phyloP scores from a whole-genome alignment of 805 yeast species.

The Isabelozyma pseudorhagii region DNA sequence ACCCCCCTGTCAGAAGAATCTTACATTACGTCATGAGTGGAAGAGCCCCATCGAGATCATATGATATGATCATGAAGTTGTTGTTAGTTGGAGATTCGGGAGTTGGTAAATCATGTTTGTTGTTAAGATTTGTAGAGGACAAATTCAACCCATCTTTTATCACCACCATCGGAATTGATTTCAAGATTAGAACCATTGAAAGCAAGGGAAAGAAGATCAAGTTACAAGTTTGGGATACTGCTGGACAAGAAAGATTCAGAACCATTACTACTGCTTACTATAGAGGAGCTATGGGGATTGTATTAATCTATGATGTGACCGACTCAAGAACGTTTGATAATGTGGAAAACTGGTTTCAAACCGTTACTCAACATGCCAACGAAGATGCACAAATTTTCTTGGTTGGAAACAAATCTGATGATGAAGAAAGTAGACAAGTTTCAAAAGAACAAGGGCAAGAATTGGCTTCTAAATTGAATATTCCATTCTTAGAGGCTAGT shows the following conservation, averaged over 20 bases:
- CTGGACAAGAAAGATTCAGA: conserved; percentile 95
- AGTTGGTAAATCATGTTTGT: conserved; percentile 85
- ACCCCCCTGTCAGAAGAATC: not conserved
- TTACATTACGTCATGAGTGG: conserved; percentile 41
- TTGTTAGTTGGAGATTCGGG: conserved; percentile 91
- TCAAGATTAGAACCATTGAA: conserved; percentile 94
- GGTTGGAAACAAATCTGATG: conserved; percentile 96
- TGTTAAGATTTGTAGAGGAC: conserved; percentile 92
- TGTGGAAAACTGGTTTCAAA: conserved; percentile 91
- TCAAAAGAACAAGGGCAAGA: conserved; percentile 87
- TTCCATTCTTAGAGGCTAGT: conserved; percentile 93
- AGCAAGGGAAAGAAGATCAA: conserved; percentile 90
- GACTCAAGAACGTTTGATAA: conserved; percentile 90
- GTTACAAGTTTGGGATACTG: conserved; percentile 96
- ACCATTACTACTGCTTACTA: conserved; percentile 92
- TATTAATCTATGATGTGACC: conserved; percentile 78
- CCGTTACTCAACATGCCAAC: conserved; percentile 94
- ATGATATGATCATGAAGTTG: conserved; percentile 88
- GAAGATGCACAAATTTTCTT: conserved; percentile 92
- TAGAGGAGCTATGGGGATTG: conserved; percentile 87
- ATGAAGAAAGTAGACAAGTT: conserved; percentile 81
- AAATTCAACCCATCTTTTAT: conserved; percentile 95
- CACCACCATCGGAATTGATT: conserved; percentile 97
- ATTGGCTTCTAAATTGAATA: conserved; percentile 78
- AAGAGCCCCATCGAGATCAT: conserved; percentile 67